Evolutionary conservation across 495 filamentous ascomycete species (phyloP), one percentile per base, ranked within the genome.

Genomic region (Penicillium waksmanii): DNA sequence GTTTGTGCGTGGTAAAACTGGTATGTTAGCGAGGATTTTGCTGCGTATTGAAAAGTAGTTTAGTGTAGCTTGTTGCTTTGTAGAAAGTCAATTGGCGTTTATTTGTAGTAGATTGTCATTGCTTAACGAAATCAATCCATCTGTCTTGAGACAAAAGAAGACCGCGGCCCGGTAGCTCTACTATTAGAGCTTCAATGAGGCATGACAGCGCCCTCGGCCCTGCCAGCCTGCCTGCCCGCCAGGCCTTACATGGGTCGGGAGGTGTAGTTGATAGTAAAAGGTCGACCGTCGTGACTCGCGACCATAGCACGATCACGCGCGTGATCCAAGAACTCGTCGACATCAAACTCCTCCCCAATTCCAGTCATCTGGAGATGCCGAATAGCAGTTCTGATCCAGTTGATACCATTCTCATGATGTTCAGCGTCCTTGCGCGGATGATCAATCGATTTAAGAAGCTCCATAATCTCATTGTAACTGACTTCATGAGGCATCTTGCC

Each of bases 321-420:
- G 36, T 46, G 9, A 10, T 19, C 15, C 43, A 46, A n/a, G 43
- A 46, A 46, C 2, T 21, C 9, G 11, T 46, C 17, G 17, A 46
- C 17, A 21, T 46, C 43, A n/a, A 46, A 46, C 18, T 46, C 9
- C 5, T 46, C 43, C 17, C 5, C 43, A 46, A 18, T 10, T 4
- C 18, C 18, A 3, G 8, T n/a, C 43, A 18, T 10, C 18, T 46
- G 43, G 9, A 46, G 17, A 46, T n/a, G 43, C 15, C 17, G 8
- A 46, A 46, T 46, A 46, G 43, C 43, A 46, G 13, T 17, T n/a
- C 18, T 10, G n/a, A 46, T 46, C 43, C 43, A 46, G 9, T 12
- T 46, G 9, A 46, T n/a, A 7, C 17, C 43, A 23, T 46, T 46
- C 17, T 17, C 43, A 31, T 31, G 27, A 8, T 31, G 27, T n/a